phyloP scores from a whole-genome alignment of 805 yeast genomes.

The Millerago galiae region DNA sequence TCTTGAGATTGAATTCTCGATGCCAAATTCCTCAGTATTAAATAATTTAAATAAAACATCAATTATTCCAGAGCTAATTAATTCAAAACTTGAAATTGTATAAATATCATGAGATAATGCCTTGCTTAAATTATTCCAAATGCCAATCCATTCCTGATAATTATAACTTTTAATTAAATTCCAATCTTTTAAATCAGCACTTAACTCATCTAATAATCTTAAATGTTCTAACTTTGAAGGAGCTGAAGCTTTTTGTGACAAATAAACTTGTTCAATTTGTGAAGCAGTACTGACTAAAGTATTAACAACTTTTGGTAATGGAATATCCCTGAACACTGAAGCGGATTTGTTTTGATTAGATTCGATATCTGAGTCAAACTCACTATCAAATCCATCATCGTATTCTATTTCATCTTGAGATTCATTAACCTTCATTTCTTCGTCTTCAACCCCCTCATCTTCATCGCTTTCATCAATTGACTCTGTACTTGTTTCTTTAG shows the following conservation, averaged over 20 bases:
- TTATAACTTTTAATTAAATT: slow-evolving; percentile 8
- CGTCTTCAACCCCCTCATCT: slow-evolving; percentile 17
- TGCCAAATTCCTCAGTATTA: slow-evolving; percentile 17
- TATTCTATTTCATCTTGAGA: slow-evolving; percentile 12
- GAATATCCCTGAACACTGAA: slow-evolving; percentile 5
- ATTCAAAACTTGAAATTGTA: slow-evolving; percentile 64
- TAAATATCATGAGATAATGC: slow-evolving; percentile 27
- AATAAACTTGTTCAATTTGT: slow-evolving; percentile 27
- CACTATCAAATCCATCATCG: slow-evolving; percentile 17
- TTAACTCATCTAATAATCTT: slow-evolving; percentile 23
- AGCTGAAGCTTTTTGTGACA: slow-evolving; percentile 19
- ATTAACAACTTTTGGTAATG: slow-evolving; percentile 5
- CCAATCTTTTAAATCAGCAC: slow-evolving; percentile 12
- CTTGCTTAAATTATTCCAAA: slow-evolving; percentile 34
- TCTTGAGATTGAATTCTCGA: slow-evolving; percentile 30
- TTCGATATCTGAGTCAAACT: slow-evolving; percentile 2
- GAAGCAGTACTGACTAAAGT: slow-evolving; percentile 13
- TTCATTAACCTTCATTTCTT: slow-evolving; percentile 7
- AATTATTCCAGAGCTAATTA: slow-evolving; percentile 62
- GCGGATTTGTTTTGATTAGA: background rate
- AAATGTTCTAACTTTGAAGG: slow-evolving; percentile 23
- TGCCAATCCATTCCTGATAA: slow-evolving; percentile 24
- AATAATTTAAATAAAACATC: slow-evolving; percentile 35
- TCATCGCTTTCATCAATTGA: slow-evolving; percentile 14
- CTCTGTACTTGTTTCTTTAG: slow-evolving; percentile 7